phyloP scores from a whole-genome alignment of 2,329 filamentous ascomycete species.

The Pezicula rhizophila region DNA sequence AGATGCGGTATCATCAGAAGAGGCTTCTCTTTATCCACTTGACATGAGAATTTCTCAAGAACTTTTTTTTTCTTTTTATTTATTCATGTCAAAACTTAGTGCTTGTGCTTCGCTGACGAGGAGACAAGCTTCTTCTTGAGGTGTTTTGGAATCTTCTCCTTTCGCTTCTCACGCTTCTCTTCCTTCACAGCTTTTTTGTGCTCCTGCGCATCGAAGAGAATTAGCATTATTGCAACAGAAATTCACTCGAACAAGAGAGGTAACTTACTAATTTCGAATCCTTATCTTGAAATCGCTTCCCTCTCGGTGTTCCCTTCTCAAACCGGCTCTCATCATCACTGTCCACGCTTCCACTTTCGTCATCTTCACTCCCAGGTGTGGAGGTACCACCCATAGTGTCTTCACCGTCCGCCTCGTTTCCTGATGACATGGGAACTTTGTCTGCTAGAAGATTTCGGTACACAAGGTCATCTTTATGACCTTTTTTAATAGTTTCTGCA shows the following conservation, averaged over 20 bases:
- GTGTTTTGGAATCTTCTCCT: slow-evolving; percentile 94
- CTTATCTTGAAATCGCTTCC: slow-evolving; percentile 86
- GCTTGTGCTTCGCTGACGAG: slow-evolving; percentile 30
- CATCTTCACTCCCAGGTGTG: slow-evolving; percentile 32
- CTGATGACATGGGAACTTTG: slow-evolving; percentile 41
- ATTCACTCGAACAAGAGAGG: slow-evolving; percentile 18
- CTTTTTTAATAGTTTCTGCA: slow-evolving; percentile 67
- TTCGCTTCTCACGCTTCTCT: slow-evolving; percentile 86
- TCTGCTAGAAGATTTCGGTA: slow-evolving; percentile 81
- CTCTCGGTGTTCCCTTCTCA: slow-evolving; percentile 64
- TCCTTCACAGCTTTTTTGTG: slow-evolving; percentile 93
- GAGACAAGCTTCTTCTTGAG: slow-evolving; percentile 84
- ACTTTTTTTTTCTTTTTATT: not conserved
- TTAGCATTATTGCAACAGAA: slow-evolving; percentile 2
- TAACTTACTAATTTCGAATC: slow-evolving; percentile 68
- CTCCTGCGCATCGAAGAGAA: slow-evolving; percentile 30
- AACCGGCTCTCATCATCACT: slow-evolving; percentile 48
- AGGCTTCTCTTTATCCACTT: slow-evolving; percentile 16
- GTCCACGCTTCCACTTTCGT: slow-evolving; percentile 37
- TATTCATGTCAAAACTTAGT: slow-evolving; percentile 11
- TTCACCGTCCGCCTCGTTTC: slow-evolving; percentile 33
- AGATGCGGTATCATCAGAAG: slow-evolving; percentile 10
- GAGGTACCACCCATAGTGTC: slow-evolving; percentile 33
- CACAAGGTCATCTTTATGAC: slow-evolving; percentile 69
- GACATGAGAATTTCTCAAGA: slow-evolving; percentile 6